Evolutionary conservation across 1,139 yeast species (phyloP), one percentile per base, ranked within the genome.

Genomic region (Pichiaceae sp.): DNA sequence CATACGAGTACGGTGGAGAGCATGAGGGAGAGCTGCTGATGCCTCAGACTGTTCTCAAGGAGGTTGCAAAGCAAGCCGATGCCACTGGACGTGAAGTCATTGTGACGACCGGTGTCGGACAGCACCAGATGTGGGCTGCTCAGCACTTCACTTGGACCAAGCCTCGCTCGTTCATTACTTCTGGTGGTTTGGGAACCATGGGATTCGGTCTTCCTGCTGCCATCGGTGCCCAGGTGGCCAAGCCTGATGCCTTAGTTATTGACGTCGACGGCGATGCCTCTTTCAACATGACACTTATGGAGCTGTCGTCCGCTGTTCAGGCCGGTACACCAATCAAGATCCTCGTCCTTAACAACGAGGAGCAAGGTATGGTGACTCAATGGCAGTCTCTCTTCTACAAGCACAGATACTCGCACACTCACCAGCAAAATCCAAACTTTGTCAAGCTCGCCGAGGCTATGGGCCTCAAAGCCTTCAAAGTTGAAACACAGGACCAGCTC

Each of bases 101-200:
- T 54, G 79, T 91, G 50, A 83, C 97, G 39, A 91, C 98, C 33
- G 98, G 98, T 70, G 97, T 91, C 40, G 98, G 98, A 43, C 98
- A 91, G 70, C 98, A 91, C 72, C 98, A 91, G 69, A 91, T 91
- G 98, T 91, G 98, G 97, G 93, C 97, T 31, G 98, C 98, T 31
- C 98, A 91, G 66, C 89, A 87, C 62, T 87, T 82, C 75, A 77
- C 87, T 39, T 89, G 96, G 94, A 81, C 78, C 43, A 66, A 75
- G 47, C 96, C 97, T 50, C 76, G 97, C 63, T 73, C 94, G 39
- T 81, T 91, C 71, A 83, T 91, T 59, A 87, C 97, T 18, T 86
- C 96, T 38, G 98, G 98, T 66, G 98, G 98, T 53, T 74, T 91
- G 56, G 98, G 98, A 53, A 91, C 98, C 43, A 91, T 91, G 98